Conservation (phyloP, 139 green algal species). For the Eudorina sp. region DNA sequence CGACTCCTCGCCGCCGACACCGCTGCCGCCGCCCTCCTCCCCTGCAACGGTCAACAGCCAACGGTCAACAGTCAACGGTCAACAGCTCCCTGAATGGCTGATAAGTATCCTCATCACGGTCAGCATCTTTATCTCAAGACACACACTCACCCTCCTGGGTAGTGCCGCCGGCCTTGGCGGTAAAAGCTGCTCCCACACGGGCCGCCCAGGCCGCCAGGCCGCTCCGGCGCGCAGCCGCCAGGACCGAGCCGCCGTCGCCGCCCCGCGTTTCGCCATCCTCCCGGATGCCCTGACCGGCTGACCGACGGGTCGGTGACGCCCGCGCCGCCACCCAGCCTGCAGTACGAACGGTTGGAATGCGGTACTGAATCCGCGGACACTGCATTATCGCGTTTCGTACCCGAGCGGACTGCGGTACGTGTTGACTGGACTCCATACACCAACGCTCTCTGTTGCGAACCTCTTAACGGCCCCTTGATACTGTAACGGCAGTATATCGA, state of each 20-base stretch:
- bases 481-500: too few species aligned
- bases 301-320: background rate
- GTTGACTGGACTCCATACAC: too few species aligned
- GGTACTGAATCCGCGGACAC: too few species aligned
- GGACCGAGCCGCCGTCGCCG: background rate
- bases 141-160: background rate
- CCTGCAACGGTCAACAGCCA: background rate
- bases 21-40: background rate
- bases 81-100: too few species aligned
- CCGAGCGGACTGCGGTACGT: too few species aligned
- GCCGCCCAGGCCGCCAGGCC: background rate
- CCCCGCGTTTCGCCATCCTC: slow-evolving; percentile 5
- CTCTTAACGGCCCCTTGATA: too few species aligned
- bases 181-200: slow-evolving; percentile 9
- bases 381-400: too few species aligned
- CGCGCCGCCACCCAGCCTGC: background rate
- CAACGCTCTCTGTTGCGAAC: too few species aligned
- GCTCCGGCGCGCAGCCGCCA: background rate
- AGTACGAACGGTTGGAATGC: too few species aligned
- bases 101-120: too few species aligned
- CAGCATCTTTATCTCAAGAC: too few species aligned
- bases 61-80: background rate
- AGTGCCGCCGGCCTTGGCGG: background rate
- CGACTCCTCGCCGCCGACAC: background rate
- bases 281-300: slow-evolving; percentile 14